Evolutionary conservation across 176 grass and related monocot species (phyloP), one percentile per base, ranked within the genome.

Genomic region (Coix lacrymajobi): DNA sequence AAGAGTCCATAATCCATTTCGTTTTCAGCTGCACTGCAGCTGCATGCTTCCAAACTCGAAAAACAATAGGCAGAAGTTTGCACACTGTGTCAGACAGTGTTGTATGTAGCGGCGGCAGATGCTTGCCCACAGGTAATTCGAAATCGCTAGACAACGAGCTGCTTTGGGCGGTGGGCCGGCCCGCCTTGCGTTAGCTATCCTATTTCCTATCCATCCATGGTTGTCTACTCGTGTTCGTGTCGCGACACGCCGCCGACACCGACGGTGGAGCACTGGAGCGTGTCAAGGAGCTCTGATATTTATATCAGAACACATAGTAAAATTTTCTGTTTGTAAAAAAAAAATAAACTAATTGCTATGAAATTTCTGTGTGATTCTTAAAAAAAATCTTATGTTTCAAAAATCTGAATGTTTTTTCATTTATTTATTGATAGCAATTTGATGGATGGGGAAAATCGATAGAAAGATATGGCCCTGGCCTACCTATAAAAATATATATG

Each of bases 31-130:
- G 62, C 62, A 4, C 20, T 25, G 38, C 34, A 34, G 3, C 14
- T n/a, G 62, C 63, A 32, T 81, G 63, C 54, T 29, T 71, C 83
- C 78, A 89, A 2, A 33, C 33, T n/a, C 3, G 33, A 48, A 85
- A 85, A 71, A 38, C 77, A n/a, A 76, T 81, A 76, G 39, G 49
- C 17, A 45, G 38, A 73, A 72, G 56, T 22, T 38, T 11, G 19
- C 33, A 45, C 37, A 19, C 76, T 67, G 11, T 24, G 15, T 48
- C 6, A n/a, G 45, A 48, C 4, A 48, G 45, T 52, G 49, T 56
- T n/a, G 20, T n/a, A 0, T n/a, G 20, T n/a, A 56, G 51, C n/a
- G 56, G 51, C n/a, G 56, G 51, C 30, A 24, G 69, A 75, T 69
- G 46, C 44, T 79, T 79, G 69, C 41, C 17, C 7, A 41, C 9